Percentiles rank a stretch among this genome's conserved stretches.
Evolutionary conservation across 2,329 filamentous ascomycete species (phyloP).

Genomic region (Zymoseptoria ardabiliae): DNA sequence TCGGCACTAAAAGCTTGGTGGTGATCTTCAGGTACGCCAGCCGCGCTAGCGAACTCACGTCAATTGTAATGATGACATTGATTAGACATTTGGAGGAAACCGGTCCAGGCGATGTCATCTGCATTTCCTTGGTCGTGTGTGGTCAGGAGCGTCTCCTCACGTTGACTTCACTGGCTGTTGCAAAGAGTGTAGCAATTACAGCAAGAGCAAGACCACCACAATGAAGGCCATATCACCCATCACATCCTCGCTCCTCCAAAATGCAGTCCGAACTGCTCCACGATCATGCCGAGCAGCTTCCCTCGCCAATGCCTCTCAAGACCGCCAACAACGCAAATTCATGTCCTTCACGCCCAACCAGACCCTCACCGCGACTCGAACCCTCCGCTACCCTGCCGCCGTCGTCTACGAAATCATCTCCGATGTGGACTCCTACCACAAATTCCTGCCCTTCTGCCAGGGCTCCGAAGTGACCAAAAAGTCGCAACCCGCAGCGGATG

Average conservation of each 20-base stretch:
- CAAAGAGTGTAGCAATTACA: background rate
- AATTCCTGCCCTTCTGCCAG: conserved; percentile 89
- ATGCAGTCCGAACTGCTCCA: conserved; percentile 8
- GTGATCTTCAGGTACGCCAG: background rate
- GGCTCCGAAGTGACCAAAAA: conserved; percentile 69
- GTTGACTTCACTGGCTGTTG: background rate
- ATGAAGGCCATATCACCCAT: conserved; percentile 25
- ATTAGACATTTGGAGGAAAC: background rate
- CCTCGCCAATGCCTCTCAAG: conserved; percentile 8
- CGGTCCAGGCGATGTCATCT: background rate
- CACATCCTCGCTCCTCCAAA: conserved; percentile 15
- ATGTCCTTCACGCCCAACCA: conserved; percentile 54
- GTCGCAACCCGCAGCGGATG: conserved; percentile 45
- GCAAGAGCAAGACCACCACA: conserved; percentile 1
- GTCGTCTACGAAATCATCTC: conserved; percentile 79
- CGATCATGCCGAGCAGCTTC: conserved; percentile 10
- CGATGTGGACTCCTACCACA: conserved; percentile 75
- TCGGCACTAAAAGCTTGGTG: background rate
- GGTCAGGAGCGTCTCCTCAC: background rate
- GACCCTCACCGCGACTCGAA: conserved; percentile 64
- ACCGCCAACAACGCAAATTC: conserved; percentile 34
- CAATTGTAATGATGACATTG: conserved; percentile 1
- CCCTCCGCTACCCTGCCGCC: conserved; percentile 63
- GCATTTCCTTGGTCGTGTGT: background rate
- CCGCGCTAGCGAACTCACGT: background rate